Evolutionary conservation across 768 basidiomycete species (phyloP), one percentile per base, ranked within the genome.

Genomic region (Pleurotus cornucopiae): DNA sequence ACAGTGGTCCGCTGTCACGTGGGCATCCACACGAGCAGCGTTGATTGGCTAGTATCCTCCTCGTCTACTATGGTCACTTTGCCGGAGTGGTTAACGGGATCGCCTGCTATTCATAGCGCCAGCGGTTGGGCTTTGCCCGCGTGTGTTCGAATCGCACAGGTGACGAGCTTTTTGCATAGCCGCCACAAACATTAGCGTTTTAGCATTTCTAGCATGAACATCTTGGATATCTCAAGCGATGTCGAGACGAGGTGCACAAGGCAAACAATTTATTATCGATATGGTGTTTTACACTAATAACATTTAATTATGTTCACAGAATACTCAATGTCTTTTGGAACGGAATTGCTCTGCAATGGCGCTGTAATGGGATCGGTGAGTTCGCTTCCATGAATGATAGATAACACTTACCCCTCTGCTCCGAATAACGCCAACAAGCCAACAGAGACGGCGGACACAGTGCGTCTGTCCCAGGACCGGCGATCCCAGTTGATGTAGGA

Each of bases 401-500:
- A 7, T 16, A 5, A 20, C 14, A 71, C 81, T 67, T 64, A 89
- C 84, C 85, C 84, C 74, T 91, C 89, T 37, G 81, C 79, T 16
- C 81, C 78, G 72, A 80, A 83, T 12, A 93, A 69, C 2, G 81
- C 70, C 26, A 88, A 58, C 6, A 91, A 66, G 4, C 85, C 85
- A 38, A 80, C 76, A 5, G 81, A 72, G 18, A 87, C 70, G 3
- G 80, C 76, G 5, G 81, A 81, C 7, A 90, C 78, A 5, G 74
- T 67, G 14, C 83, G 78, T 53, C 79, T 71, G 66, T 91, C 86
- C 89, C 89, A 90, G 2, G 61, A 67, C 1, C 81, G 77, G 34
- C 69, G 68, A 58, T 88, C 73, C 87, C 89, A 90, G 66, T 89
- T 77, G 46, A 69, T 64, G 67, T 88, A 91, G 0, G 76, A 74